Conservation (phyloP, 1,284 basidiomycete genomes). For the Pseudozyma thailandica region DNA sequence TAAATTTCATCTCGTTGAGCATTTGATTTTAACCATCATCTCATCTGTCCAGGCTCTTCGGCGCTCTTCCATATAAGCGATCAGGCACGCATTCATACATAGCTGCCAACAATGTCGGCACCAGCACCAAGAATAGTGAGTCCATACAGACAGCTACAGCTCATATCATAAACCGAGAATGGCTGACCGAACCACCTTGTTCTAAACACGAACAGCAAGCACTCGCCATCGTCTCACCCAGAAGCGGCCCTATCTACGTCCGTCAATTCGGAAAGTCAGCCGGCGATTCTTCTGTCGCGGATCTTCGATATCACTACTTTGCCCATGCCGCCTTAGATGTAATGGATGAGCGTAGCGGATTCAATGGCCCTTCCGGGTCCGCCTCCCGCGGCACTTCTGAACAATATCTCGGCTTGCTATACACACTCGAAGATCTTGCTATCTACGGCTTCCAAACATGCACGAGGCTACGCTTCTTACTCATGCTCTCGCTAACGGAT, state of each 20-base stretch:
- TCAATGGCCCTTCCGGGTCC: not conserved
- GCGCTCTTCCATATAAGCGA: too few relatives aligned
- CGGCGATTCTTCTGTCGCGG: constrained; percentile 17
- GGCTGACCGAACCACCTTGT: too few relatives aligned
- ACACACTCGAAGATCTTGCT: constrained; percentile 68
- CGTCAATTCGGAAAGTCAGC: constrained; percentile 34
- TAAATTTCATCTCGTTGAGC: too few relatives aligned
- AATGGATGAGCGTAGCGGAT: constrained; percentile 65
- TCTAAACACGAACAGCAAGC: constrained; percentile 21
- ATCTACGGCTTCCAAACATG: constrained; percentile 68
- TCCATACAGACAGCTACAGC: not conserved
- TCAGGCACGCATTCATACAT: not conserved
- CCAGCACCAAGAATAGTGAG: constrained; percentile 27
- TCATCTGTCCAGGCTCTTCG: too few relatives aligned
- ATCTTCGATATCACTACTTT: constrained; percentile 64
- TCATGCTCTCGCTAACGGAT: constrained; percentile 65
- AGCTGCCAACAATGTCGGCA: constrained; percentile 9
- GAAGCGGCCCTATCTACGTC: constrained; percentile 48
- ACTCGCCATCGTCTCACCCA: constrained; percentile 49
- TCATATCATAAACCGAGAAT: not conserved
- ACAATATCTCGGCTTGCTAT: constrained; percentile 67
- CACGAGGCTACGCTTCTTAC: constrained; percentile 64
- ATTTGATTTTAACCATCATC: too few relatives aligned
- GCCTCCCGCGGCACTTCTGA: constrained; percentile 56
- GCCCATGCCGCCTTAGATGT: constrained; percentile 66